Base-by-base conservation (phyloP, 768 basidiomycete species). In the Punctularia strigosozonata region DNA sequence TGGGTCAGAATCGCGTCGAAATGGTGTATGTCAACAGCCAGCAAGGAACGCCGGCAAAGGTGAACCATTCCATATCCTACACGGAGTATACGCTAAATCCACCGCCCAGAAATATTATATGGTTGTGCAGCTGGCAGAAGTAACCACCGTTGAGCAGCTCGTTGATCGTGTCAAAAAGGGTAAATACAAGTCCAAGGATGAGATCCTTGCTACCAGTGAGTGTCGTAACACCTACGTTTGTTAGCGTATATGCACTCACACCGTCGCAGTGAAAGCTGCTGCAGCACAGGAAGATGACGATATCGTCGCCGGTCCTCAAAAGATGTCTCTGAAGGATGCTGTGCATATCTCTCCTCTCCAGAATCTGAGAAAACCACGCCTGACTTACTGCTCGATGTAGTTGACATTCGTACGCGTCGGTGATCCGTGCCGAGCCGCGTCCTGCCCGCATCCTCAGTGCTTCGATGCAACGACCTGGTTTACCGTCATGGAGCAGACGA, bases 381-480 rank as follows among this genome's bases (percentile, higher is more conserved):
- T n/a, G n/a, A n/a, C n/a, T n/a, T n/a, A n/a, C n/a, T n/a, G n/a
- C n/a, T n/a, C n/a, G n/a, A n/a, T 30, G 32, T 47, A 73, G 92
- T 64, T 99, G 44, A 89, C 87, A 32, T 95, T 84, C 56, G 74
- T 80, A 57, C 84, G 92, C 5, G 77, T 99, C 40, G 65, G 60
- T 24, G 81, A 73, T 0, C 94, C 95, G 6, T 80, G 85, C 55
- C 84, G 94, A 22, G 92, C 95, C 1, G 69, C 64, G n/a, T 66
- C 69, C 43, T 98, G 95, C 52, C 77, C 84, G 25, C 95, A 98
- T 58, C 63, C 85, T 5, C 86, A 91, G 49, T 99, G 95, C 56
- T 99, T 98, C 59, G 95, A 99, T 58, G 91, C 91, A 0, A 70
- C 69, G 14, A 88, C 85, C 28, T 99, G 91, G 91, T 88, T 83